Evolutionary conservation across 306 rosid species (phyloP).

Genomic region (Begonia fuchsioides): DNA sequence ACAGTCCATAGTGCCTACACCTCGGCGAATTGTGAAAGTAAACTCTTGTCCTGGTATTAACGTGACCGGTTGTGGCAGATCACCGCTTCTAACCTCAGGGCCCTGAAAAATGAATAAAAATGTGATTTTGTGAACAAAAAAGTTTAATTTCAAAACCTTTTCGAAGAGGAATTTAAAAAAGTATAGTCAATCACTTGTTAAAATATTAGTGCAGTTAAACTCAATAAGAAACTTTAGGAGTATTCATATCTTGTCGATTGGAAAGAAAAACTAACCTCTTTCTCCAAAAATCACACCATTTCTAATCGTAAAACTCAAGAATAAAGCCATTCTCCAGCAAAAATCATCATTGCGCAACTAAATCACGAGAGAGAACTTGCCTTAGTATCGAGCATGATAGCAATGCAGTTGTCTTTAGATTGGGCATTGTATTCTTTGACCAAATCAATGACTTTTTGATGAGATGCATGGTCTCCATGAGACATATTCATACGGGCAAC

Average conservation of each 20-base stretch:
- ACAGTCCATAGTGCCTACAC: constrained; percentile 63
- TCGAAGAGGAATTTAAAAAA: too few relatives aligned
- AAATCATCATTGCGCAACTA: too few relatives aligned
- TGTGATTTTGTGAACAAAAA: background rate
- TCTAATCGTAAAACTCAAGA: background rate
- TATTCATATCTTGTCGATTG: too few relatives aligned
- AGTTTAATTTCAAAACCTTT: too few relatives aligned
- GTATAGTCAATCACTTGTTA: too few relatives aligned
- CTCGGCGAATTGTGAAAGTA: constrained; percentile 75
- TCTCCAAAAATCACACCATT: background rate
- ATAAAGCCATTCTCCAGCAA: background rate
- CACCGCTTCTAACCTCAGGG: constrained; percentile 95
- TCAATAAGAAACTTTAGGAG: too few relatives aligned
- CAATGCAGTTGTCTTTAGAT: constrained; percentile 54
- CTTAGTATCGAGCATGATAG: constrained; percentile 97
- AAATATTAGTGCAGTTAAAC: too few relatives aligned
- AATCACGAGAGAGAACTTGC: constrained; percentile 13
- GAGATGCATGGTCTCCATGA: constrained; percentile 95
- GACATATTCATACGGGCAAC: constrained; percentile 97
- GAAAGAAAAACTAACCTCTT: too few relatives aligned
- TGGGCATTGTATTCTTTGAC: constrained; percentile 86
- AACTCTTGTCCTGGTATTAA: constrained; percentile 62
- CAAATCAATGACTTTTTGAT: constrained; percentile 86
- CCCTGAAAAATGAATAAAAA: constrained; percentile 34
- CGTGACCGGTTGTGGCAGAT: constrained; percentile 62